Percentiles rank a stretch among this genome's conserved stretches.
phyloP scores from a whole-genome alignment of 192 early-diverging fungal genomes.

The Coemansia sp. region DNA sequence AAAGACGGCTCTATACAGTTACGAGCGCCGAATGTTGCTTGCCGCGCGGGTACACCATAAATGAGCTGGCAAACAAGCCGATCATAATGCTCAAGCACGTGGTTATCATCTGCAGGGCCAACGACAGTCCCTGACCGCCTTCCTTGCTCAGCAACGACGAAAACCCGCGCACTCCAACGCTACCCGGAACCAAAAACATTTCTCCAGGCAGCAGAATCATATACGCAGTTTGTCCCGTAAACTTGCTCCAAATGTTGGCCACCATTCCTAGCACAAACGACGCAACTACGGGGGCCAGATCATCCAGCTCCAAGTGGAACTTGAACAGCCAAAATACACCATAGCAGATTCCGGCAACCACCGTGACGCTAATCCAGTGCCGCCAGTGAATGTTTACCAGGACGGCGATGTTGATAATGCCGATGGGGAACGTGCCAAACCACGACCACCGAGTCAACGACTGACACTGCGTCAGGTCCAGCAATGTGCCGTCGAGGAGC shows the following conservation, averaged over 20 bases:
- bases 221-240: conserved; percentile 72
- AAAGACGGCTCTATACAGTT: conserved; percentile 30
- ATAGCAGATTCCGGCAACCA: conserved; percentile 68
- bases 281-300: conserved; percentile 62
- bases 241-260: conserved; percentile 72
- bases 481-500: conserved; percentile 14
- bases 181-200: conserved; percentile 80
- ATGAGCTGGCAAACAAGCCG: conserved; percentile 65
- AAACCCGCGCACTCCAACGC: conserved; percentile 65
- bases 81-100: conserved; percentile 68
- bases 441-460: conserved; percentile 45
- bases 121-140: conserved; percentile 48
- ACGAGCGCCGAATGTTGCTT: conserved; percentile 43
- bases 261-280: conserved; percentile 76
- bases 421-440: conserved; percentile 60
- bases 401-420: conserved; percentile 56
- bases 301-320: conserved; percentile 55
- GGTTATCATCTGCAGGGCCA: conserved; percentile 61
- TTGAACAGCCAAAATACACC: conserved; percentile 65
- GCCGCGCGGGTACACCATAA: conserved; percentile 59
- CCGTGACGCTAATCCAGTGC: conserved; percentile 71
- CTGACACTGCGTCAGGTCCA: conserved; percentile 55
- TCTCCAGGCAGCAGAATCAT: conserved; percentile 79
- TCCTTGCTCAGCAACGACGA: conserved; percentile 62
- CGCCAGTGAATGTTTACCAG: conserved; percentile 59